phyloP scores from a whole-genome alignment of 371 early-diverging fungal genomes.

The Amoeboradix gromovi region DNA sequence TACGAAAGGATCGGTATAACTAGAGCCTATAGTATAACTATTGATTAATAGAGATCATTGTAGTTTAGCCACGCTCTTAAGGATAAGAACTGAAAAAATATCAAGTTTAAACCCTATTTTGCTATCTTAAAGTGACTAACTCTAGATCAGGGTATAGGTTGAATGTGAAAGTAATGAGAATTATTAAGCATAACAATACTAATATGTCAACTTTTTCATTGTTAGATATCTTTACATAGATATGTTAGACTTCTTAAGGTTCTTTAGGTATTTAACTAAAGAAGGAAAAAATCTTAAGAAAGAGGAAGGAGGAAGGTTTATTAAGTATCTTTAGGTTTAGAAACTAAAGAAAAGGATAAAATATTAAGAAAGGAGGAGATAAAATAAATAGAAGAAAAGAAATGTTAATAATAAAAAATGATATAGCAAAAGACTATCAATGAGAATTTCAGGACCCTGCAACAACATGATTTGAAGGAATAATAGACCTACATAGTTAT shows the following conservation, averaged over 20 bases:
- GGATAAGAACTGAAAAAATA: not conserved
- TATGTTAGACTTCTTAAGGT: no score
- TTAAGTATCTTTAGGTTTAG: not conserved
- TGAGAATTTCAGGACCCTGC: not conserved
- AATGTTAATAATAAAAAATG: not conserved
- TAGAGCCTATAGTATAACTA: not conserved
- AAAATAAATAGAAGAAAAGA: not conserved
- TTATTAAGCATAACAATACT: not conserved
- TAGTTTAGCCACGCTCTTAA: not conserved
- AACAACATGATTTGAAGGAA: not conserved
- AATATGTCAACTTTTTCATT: not conserved
- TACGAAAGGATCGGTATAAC: constrained; percentile 13
- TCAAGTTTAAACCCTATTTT: not conserved
- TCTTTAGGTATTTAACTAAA: no score
- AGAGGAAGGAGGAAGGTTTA: not conserved
- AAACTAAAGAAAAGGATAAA: not conserved
- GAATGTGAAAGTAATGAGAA: not conserved
- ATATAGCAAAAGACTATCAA: not conserved
- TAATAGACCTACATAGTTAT: not conserved
- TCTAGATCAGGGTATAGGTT: not conserved
- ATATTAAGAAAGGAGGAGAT: not conserved
- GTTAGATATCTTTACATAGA: no score
- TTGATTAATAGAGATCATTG: not conserved
- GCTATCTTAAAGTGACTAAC: not conserved
- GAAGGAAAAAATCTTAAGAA: not conserved